A percentile compares a stretch with the other conserved stretches of the same genome.
Conservation (phyloP, 2,329 filamentous ascomycete species). For the Paracoccidioides brasiliensis region DNA sequence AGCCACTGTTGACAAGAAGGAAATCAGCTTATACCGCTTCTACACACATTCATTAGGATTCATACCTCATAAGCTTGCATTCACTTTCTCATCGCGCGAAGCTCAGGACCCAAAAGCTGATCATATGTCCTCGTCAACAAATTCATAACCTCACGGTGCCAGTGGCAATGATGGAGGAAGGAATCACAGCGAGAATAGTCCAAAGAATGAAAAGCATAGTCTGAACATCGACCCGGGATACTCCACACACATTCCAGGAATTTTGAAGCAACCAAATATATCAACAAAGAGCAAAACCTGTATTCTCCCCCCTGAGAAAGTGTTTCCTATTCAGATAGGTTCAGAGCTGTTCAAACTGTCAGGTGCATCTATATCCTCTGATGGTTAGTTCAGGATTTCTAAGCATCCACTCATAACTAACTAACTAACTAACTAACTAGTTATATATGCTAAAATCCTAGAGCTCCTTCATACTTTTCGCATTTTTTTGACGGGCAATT, state of each 20-base stretch:
- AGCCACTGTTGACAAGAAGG: background rate
- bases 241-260: background rate
- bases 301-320: slow-evolving; percentile 42
- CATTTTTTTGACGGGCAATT: slow-evolving; percentile 84
- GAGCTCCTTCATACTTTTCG: slow-evolving; percentile 93
- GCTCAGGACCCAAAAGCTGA: background rate
- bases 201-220: background rate
- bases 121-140: background rate
- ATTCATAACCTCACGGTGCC: background rate
- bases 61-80: background rate
- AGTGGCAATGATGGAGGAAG: background rate
- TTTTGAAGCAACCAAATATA: background rate
- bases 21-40: background rate
- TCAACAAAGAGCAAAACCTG: background rate
- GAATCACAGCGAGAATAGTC: background rate
- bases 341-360: slow-evolving; percentile 56
- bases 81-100: background rate
- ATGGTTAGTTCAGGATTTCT: slow-evolving; percentile 42
- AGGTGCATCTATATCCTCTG: slow-evolving; percentile 56
- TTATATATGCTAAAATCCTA: too few species aligned
- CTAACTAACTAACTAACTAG: too few species aligned
- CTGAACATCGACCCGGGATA: background rate
- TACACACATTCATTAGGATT: background rate
- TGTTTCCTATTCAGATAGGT: slow-evolving; percentile 59
- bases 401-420: too few species aligned